phyloP scores from a whole-genome alignment of 768 basidiomycete genomes.

The Tricholoma terreum region DNA sequence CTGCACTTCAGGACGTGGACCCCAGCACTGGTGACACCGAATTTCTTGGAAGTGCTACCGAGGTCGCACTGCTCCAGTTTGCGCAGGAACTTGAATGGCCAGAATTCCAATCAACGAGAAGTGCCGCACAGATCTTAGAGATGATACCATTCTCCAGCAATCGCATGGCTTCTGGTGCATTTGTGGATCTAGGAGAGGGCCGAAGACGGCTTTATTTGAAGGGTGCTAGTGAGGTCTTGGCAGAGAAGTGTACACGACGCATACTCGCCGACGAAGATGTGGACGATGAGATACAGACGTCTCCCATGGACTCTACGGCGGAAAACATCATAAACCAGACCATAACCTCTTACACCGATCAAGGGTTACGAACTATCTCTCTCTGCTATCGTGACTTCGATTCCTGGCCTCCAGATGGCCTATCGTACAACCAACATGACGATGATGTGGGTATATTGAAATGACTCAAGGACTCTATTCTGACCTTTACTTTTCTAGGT shows the following conservation, averaged over 20 bases:
- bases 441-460: too few species aligned
- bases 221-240: slow-evolving; percentile 74
- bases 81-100: slow-evolving; percentile 66
- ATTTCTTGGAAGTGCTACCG: slow-evolving; percentile 80
- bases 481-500: too few species aligned
- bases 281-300: slow-evolving; percentile 3
- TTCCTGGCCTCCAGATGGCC: slow-evolving; percentile 53
- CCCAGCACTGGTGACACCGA: slow-evolving; percentile 41
- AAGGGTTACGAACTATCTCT: slow-evolving; percentile 72
- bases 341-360: slow-evolving; percentile 80
- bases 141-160: slow-evolving; percentile 79
- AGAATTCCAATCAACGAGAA: slow-evolving; percentile 54
- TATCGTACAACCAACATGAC: too few species aligned
- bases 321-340: slow-evolving; percentile 30
- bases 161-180: slow-evolving; percentile 80
- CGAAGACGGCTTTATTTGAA: slow-evolving; percentile 59
- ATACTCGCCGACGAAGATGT: slow-evolving; percentile 40
- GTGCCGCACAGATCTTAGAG: slow-evolving; percentile 50
- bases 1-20: slow-evolving; percentile 47
- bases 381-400: slow-evolving; percentile 72
- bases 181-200: slow-evolving; percentile 44
- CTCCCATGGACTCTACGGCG: background rate
- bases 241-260: slow-evolving; percentile 51
- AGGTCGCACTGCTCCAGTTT: slow-evolving; percentile 70
- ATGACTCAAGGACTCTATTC: too few species aligned